These are phyloP conservation scores for Pythium periplocum DNA, from an alignment of 352 stramenopile genomes.

Conservation along the genomic window DNA sequence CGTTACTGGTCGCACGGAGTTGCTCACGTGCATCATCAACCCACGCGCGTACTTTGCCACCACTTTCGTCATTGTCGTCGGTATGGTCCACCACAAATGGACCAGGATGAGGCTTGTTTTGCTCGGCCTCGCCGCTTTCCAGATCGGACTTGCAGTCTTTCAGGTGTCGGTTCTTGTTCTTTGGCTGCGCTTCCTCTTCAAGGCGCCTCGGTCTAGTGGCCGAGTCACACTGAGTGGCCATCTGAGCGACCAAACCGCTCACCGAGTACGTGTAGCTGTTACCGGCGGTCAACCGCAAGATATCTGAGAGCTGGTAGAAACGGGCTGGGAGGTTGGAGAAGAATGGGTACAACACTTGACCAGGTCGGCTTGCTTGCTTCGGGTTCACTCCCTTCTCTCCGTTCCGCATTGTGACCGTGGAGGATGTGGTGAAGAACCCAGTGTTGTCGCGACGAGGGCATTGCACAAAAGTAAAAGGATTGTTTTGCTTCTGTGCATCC, in stretches of 20 bases:
- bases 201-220: slow-evolving; percentile 3
- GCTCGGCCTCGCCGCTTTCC: neutral
- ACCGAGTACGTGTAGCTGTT: slow-evolving; percentile 20
- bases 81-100: slow-evolving; percentile 1
- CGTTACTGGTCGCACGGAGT: slow-evolving; percentile 1
- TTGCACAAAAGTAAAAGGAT: slow-evolving; percentile 18
- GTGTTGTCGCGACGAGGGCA: slow-evolving; percentile 22
- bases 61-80: slow-evolving; percentile 9
- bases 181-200: neutral
- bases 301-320: slow-evolving; percentile 20
- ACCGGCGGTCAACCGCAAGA: slow-evolving; percentile 11
- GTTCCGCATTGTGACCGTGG: slow-evolving; percentile 21
- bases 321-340: slow-evolving; percentile 13
- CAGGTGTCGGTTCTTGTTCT: neutral
- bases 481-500: slow-evolving; percentile 21
- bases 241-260: slow-evolving; percentile 14
- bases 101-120: neutral
- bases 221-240: slow-evolving; percentile 11
- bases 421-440: slow-evolving; percentile 10
- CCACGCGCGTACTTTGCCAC: slow-evolving; percentile 9
- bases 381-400: slow-evolving; percentile 24
- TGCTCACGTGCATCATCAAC: slow-evolving; percentile 11
- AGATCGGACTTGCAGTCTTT: slow-evolving; percentile 10
- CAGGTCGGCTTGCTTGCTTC: slow-evolving; percentile 6
- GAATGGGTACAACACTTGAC: slow-evolving; percentile 18